These are phyloP conservation scores for Penicillium fuscoglaucum DNA, from an alignment of 2,329 filamentous ascomycete genomes.

Conservation along the genomic window DNA sequence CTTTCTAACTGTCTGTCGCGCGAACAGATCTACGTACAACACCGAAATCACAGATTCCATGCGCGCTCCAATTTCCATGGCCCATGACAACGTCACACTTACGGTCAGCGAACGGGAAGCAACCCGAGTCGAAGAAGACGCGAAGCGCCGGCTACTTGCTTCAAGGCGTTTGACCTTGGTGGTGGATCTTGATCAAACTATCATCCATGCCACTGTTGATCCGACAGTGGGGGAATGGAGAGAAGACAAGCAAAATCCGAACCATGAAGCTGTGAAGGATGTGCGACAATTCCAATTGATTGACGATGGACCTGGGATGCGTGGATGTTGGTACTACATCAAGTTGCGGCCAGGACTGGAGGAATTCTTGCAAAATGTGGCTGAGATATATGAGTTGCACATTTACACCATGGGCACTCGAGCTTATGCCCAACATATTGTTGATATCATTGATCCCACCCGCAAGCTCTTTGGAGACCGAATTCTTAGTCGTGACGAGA, in stretches of 20 bases:
- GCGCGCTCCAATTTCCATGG: slow-evolving; percentile 91
- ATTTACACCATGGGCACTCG: slow-evolving; percentile 99
- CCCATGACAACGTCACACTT: slow-evolving; percentile 84
- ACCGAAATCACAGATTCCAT: slow-evolving; percentile 75
- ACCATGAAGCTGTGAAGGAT: slow-evolving; percentile 85
- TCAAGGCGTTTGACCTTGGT: slow-evolving; percentile 87
- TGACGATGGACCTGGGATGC: slow-evolving; percentile 75
- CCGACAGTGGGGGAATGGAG: slow-evolving; percentile 97
- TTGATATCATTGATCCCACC: slow-evolving; percentile 87
- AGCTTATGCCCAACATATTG: slow-evolving; percentile 91
- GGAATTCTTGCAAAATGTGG: slow-evolving; percentile 75
- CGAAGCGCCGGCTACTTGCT: slow-evolving; percentile 77
- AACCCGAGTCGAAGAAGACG: slow-evolving; percentile 76
- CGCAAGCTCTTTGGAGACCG: slow-evolving; percentile 88
- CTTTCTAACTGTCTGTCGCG: slow-evolving; percentile 4
- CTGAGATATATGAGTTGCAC: slow-evolving; percentile 86
- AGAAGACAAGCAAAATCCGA: slow-evolving; percentile 81
- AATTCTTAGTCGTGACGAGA: slow-evolving; percentile 95
- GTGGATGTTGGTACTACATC: slow-evolving; percentile 95
- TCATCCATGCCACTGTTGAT: slow-evolving; percentile 97
- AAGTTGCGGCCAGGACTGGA: slow-evolving; percentile 87
- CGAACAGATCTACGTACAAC: slow-evolving; percentile 67
- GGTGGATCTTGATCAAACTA: slow-evolving; percentile 96
- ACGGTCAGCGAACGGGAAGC: slow-evolving; percentile 84
- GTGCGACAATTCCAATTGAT: slow-evolving; percentile 84